These are phyloP conservation scores for Pythium brassicae DNA, from an alignment of 352 stramenopile genomes.

Conservation along the genomic window DNA sequence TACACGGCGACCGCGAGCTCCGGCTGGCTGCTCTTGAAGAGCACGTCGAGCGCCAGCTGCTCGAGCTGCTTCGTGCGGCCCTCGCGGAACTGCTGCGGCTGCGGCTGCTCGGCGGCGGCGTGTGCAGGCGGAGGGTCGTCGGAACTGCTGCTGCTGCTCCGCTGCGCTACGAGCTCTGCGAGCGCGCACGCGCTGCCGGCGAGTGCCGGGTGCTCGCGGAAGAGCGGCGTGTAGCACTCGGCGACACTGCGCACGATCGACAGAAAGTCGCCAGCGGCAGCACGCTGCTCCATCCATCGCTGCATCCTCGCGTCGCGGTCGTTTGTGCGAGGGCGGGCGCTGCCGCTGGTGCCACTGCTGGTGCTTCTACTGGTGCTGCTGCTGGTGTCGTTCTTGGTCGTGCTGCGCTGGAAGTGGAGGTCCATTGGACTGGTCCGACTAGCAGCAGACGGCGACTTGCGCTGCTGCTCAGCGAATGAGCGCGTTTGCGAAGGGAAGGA, in stretches of 20 bases:
- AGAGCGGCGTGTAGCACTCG: conserved; percentile 16
- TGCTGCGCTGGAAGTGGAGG: conserved; percentile 11
- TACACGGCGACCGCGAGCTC: conserved; percentile 12
- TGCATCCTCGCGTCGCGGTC: background rate
- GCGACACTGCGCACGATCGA: conserved; percentile 11
- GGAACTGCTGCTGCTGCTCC: too few relatives aligned
- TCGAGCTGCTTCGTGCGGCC: conserved; percentile 12
- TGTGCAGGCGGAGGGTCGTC: background rate
- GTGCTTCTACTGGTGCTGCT: too few relatives aligned
- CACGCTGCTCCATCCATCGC: conserved; percentile 7
- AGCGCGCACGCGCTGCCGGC: background rate
- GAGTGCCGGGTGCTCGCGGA: conserved; percentile 9
- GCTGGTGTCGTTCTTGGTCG: too few relatives aligned
- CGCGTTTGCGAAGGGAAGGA: too few relatives aligned
- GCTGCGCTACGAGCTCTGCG: background rate
- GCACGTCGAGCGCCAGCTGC: conserved; percentile 11
- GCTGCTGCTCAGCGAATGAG: conserved; percentile 1
- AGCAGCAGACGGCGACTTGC: too few relatives aligned
- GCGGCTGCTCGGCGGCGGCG: background rate
- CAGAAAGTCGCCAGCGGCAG: conserved; percentile 1
- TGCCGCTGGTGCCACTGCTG: too few relatives aligned
- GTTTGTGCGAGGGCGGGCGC: background rate
- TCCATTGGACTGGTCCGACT: too few relatives aligned
- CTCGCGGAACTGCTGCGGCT: conserved; percentile 4
- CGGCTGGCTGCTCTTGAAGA: conserved; percentile 5